phyloP scores from a whole-genome alignment of 192 early-diverging fungal species.

The Coemansia sp. region DNA sequence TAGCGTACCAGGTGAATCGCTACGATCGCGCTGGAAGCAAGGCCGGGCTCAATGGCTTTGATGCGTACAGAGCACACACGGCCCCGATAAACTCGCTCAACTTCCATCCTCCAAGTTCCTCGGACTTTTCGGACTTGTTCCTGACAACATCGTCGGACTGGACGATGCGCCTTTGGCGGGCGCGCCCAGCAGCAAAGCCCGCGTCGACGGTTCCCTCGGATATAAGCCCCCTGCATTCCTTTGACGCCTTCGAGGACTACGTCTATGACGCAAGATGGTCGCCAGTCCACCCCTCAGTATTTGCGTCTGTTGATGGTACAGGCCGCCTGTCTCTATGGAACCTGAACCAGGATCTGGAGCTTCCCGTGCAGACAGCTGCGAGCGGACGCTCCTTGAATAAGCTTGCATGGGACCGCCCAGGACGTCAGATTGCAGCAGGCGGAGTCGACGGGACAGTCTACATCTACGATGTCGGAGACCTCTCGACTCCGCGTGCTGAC shows the following conservation, averaged over 20 bases:
- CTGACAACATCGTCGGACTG: slow-evolving; percentile 93
- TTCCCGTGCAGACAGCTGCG: slow-evolving; percentile 44
- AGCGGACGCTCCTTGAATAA: slow-evolving; percentile 83
- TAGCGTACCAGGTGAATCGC: slow-evolving; percentile 90
- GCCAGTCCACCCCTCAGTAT: slow-evolving; percentile 90
- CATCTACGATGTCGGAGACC: slow-evolving; percentile 93
- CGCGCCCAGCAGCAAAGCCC: slow-evolving; percentile 57
- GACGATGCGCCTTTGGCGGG: slow-evolving; percentile 96
- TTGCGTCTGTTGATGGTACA: slow-evolving; percentile 87
- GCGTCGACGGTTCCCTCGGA: slow-evolving; percentile 35
- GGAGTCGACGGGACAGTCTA: slow-evolving; percentile 80
- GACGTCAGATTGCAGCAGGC: slow-evolving; percentile 75
- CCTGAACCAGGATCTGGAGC: slow-evolving; percentile 85
- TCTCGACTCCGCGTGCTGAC: slow-evolving; percentile 50
- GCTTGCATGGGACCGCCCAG: slow-evolving; percentile 91
- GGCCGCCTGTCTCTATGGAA: slow-evolving; percentile 94
- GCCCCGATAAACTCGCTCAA: slow-evolving; percentile 85
- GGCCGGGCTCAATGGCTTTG: slow-evolving; percentile 87
- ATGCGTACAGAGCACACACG: slow-evolving; percentile 85
- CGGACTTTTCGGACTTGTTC: slow-evolving; percentile 91
- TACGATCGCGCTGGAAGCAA: slow-evolving; percentile 95
- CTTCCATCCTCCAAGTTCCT: slow-evolving; percentile 78
- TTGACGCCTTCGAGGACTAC: slow-evolving; percentile 93
- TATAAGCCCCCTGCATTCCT: slow-evolving; percentile 74
- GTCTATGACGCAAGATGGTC: slow-evolving; percentile 99